Percentiles rank a stretch among this genome's conserved stretches.
phyloP scores from a whole-genome alignment of 2,329 filamentous ascomycete genomes.

The Dichotomopilus funicola region DNA sequence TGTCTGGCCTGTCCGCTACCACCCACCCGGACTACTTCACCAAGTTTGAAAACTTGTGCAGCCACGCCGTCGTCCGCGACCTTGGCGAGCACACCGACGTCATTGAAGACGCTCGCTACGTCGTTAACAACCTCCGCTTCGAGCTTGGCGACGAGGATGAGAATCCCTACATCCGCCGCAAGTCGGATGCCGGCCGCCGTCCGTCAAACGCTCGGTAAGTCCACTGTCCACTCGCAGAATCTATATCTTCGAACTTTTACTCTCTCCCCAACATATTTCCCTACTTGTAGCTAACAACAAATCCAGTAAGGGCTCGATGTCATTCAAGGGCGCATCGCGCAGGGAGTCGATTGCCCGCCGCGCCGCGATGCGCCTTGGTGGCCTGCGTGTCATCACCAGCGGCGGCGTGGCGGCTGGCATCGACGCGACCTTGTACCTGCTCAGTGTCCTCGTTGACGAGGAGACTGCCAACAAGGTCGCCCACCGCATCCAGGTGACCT shows the following conservation, averaged over 20 bases:
- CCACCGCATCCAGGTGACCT: slow-evolving; percentile 70
- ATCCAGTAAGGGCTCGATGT: slow-evolving; percentile 72
- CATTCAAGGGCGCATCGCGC: slow-evolving; percentile 65
- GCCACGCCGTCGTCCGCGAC: slow-evolving; percentile 62
- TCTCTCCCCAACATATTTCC: no score
- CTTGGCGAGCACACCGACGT: slow-evolving; percentile 74
- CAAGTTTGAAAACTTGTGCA: slow-evolving; percentile 74
- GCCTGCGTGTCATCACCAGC: slow-evolving; percentile 68
- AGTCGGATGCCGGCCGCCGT: slow-evolving; percentile 58
- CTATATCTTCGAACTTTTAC: no score
- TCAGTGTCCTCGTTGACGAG: slow-evolving; percentile 74
- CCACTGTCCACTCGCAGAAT: no score
- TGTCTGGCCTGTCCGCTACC: slow-evolving; percentile 72
- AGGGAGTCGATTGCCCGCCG: slow-evolving; percentile 77
- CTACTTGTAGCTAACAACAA: no score
- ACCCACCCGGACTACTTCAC: slow-evolving; percentile 77
- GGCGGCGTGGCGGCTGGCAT: slow-evolving; percentile 74
- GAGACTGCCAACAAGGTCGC: slow-evolving; percentile 71
- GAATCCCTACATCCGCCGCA: slow-evolving; percentile 75
- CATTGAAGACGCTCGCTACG: slow-evolving; percentile 72
- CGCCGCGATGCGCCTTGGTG: slow-evolving; percentile 65
- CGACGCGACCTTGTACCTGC: slow-evolving; percentile 78
- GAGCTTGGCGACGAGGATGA: slow-evolving; percentile 75
- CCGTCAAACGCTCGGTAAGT: slow-evolving; percentile 55
- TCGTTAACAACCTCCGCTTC: slow-evolving; percentile 87